Evolutionary conservation across 768 basidiomycete species (phyloP), one percentile per base, ranked within the genome.

Genomic region (Amanita molliuscula): DNA sequence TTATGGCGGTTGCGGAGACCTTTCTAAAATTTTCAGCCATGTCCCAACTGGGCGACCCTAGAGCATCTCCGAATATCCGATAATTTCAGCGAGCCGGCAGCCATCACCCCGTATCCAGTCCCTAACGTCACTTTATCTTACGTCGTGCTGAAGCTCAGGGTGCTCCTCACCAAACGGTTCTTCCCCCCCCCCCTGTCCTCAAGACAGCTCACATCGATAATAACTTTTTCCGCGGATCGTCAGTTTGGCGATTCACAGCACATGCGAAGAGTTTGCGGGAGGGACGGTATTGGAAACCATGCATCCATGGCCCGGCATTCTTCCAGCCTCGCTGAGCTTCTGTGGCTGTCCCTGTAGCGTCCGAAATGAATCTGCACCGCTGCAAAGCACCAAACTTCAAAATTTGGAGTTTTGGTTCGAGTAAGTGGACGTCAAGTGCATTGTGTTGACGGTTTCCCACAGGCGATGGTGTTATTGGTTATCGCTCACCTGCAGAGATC

Each of bases 241-340:
- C 25, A 40, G 37, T 31, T 18, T 48, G 25, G 21, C 48, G 3
- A 23, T 41, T 11, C 37, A 48, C n/a, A 40, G 10, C 18, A 40
- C 16, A 20, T 40, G 21, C 28, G 29, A 48, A 11, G 38, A 48
- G 7, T 13, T 40, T 28, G 25, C 18, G 3, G 48, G 37, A 15
- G 13, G 10, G 25, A 13, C 25, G 26, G 31, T 48, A 8, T 18
- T 48, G 28, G 37, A 48, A 41, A 31, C 26, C 25, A n/a, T n/a
- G n/a, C n/a, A n/a, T n/a, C n/a, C n/a, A 38, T 48, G 38, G 47
- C 44, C 20, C 28, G 21, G 34, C 44, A 46, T 23, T 21, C 44
- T 21, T 13, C 10, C 9, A 46, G n/a, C 18, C 8, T 16, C 31
- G 9, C 10, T 18, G 31, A 34, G 44, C 15, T 35, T 46, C 10